Evolutionary conservation across 2,329 filamentous ascomycete species (phyloP).

Genomic region (Arthroderma sp.): DNA sequence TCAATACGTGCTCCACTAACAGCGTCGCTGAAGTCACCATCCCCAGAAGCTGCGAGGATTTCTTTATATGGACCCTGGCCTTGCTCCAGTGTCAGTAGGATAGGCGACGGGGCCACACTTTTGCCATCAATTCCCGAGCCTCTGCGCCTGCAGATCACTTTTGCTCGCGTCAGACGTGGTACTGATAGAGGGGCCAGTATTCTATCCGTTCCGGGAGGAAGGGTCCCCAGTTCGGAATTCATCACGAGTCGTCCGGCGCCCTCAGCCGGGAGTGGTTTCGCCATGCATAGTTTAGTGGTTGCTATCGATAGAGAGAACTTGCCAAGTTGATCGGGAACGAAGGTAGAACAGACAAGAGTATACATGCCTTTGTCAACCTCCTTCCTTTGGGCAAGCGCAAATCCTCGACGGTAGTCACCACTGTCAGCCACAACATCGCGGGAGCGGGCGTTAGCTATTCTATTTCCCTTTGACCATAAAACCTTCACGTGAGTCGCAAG

Average conservation of each 20-base stretch:
- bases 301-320: slow-evolving; percentile 64
- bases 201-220: slow-evolving; percentile 41
- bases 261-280: slow-evolving; percentile 55
- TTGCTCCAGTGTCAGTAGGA: slow-evolving; percentile 60
- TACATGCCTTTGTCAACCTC: slow-evolving; percentile 59
- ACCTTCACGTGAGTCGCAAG: slow-evolving; percentile 74
- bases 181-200: slow-evolving; percentile 40
- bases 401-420: slow-evolving; percentile 75
- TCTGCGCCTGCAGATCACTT: slow-evolving; percentile 39
- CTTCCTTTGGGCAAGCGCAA: slow-evolving; percentile 52
- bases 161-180: slow-evolving; percentile 47
- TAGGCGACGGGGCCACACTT: slow-evolving; percentile 33
- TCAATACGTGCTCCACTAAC: slow-evolving; percentile 53
- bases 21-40: slow-evolving; percentile 62
- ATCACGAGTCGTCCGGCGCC: slow-evolving; percentile 60
- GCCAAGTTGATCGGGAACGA: slow-evolving; percentile 64
- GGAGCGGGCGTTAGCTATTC: slow-evolving; percentile 53
- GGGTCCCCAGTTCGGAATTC: slow-evolving; percentile 28
- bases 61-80: slow-evolving; percentile 57
- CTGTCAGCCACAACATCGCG: slow-evolving; percentile 72
- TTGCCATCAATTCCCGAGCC: slow-evolving; percentile 28
- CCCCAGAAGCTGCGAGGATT: slow-evolving; percentile 52
- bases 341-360: slow-evolving; percentile 82
- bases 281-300: slow-evolving; percentile 39
- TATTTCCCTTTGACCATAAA: slow-evolving; percentile 60